Conservation (phyloP, 768 basidiomycete species). For the Cytidiella melzeri region DNA sequence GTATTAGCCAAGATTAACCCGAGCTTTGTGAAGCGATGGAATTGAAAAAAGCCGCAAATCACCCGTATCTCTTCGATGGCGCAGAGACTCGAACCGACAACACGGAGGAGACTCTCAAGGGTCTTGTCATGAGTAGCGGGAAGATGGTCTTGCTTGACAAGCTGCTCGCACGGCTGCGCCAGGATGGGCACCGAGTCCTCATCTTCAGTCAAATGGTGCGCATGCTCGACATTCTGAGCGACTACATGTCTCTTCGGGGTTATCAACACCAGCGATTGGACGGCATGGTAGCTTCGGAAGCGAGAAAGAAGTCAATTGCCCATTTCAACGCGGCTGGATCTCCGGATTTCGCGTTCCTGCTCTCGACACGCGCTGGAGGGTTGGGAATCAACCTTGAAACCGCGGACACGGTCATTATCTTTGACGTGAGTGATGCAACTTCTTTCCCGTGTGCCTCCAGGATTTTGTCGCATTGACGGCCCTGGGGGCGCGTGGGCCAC, state of each 20-base stretch:
- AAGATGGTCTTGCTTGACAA: constrained; percentile 99
- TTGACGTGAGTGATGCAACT: constrained; percentile 63
- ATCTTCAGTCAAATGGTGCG: constrained; percentile 99
- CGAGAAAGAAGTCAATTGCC: constrained; percentile 91
- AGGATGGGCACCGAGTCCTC: constrained; percentile 92
- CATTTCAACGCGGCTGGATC: constrained; percentile 94
- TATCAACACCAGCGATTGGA: constrained; percentile 94
- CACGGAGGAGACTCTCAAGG: constrained; percentile 81
- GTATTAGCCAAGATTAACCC: background rate
- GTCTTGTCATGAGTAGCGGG: constrained; percentile 97
- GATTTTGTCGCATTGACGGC: constrained; percentile 19
- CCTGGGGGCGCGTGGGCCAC: constrained; percentile 3
- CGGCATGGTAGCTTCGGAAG: constrained; percentile 90
- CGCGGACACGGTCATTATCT: constrained; percentile 97
- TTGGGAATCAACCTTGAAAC: constrained; percentile 99
- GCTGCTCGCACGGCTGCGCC: constrained; percentile 80
- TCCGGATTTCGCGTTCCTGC: constrained; percentile 92
- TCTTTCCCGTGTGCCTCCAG: background rate
- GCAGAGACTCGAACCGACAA: constrained; percentile 65
- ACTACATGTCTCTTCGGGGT: constrained; percentile 87
- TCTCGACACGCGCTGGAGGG: constrained; percentile 95
- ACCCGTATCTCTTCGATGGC: constrained; percentile 96
- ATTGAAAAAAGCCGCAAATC: constrained; percentile 96
- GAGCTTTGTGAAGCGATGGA: constrained; percentile 72
- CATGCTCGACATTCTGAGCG: constrained; percentile 96